Base-by-base conservation (phyloP, 352 stramenopile species). In the Phytophthora uliginosa region DNA sequence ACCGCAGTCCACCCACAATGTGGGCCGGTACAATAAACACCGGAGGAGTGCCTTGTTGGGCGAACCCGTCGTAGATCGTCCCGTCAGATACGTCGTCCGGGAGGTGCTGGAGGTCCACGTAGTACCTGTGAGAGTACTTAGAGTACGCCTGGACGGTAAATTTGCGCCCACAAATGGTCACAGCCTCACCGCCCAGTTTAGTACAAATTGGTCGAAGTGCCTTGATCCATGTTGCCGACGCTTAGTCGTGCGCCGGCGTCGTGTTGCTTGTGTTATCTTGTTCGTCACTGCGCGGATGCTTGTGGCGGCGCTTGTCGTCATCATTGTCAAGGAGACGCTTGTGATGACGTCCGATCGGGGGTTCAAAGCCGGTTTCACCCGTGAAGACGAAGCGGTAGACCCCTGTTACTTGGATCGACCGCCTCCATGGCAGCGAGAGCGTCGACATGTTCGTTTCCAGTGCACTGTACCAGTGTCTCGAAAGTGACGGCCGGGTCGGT, bases 361-460 rank as follows among this genome's bases (percentile, higher is more conserved):
- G 52, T 40, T 0, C 26, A 42, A 42, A 7, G 26, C 17, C 52
- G 10, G 10, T 42, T 58, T 58, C 52, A 42, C 28, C 28, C 13
- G 26, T 26, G 10, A 59, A 59, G 31, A 59, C 31, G 28, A 59
- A 59, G 17, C 31, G 53, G 53, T 59, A 59, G 31, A 59, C 53
- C 5, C 53, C 53, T 47, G 7, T 28, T 7, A 59, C 53, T 3
- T 26, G 15, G 17, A 59, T 18, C 28, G 28, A 31, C 28, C 28
- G 28, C 28, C 28, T 31, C 6, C 28, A 31, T 31, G 28, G 28
- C 28, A 31, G 28, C 28, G 28, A 31, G 28, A 31, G 28, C 28
- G 28, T 31, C 28, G 28, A 31, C 28, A 31, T 31, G 28, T 31
- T 31, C 28, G 28, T 31, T 31, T 31, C 7, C 28, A 8, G 28